phyloP scores from a whole-genome alignment of 352 stramenopile species.

The Phytopythium oedochilum region DNA sequence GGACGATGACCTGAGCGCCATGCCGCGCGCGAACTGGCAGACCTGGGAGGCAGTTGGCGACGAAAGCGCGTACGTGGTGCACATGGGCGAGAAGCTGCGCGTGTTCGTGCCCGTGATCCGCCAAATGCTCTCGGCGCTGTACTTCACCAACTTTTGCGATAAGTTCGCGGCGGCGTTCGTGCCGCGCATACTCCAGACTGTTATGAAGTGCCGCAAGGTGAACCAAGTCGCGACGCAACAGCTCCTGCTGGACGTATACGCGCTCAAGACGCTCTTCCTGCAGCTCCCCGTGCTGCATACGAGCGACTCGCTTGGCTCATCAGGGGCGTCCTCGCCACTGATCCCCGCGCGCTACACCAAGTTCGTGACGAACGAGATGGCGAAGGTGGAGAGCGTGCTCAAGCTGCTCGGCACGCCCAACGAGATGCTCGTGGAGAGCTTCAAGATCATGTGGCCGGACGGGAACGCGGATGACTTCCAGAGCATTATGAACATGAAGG shows the following conservation, averaged over 20 bases:
- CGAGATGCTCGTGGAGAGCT: constrained; percentile 95
- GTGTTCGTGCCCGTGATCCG: constrained; percentile 90
- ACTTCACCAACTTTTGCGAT: constrained; percentile 98
- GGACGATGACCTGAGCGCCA: constrained; percentile 87
- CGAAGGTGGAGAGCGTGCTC: constrained; percentile 95
- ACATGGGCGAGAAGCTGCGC: constrained; percentile 92
- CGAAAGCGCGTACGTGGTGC: constrained; percentile 92
- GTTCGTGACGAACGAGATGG: constrained; percentile 95
- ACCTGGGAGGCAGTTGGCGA: constrained; percentile 94
- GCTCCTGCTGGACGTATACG: constrained; percentile 97
- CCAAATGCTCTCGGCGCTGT: constrained; percentile 87
- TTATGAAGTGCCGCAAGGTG: constrained; percentile 91
- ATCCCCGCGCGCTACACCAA: constrained; percentile 95
- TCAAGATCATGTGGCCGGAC: constrained; percentile 95
- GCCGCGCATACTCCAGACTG: constrained; percentile 80
- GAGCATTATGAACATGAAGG: constrained; percentile 95
- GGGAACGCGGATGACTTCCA: constrained; percentile 92
- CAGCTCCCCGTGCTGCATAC: constrained; percentile 89
- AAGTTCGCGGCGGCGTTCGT: constrained; percentile 95
- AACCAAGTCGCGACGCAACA: constrained; percentile 98
- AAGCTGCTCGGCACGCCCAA: constrained; percentile 97
- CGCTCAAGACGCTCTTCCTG: constrained; percentile 96
- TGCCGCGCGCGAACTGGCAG: constrained; percentile 93
- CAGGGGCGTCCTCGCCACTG: constrained; percentile 43
- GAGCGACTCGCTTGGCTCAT: constrained; percentile 28